phyloP scores from a whole-genome alignment of 495 filamentous ascomycete genomes.

The Daldinia concentrica region DNA sequence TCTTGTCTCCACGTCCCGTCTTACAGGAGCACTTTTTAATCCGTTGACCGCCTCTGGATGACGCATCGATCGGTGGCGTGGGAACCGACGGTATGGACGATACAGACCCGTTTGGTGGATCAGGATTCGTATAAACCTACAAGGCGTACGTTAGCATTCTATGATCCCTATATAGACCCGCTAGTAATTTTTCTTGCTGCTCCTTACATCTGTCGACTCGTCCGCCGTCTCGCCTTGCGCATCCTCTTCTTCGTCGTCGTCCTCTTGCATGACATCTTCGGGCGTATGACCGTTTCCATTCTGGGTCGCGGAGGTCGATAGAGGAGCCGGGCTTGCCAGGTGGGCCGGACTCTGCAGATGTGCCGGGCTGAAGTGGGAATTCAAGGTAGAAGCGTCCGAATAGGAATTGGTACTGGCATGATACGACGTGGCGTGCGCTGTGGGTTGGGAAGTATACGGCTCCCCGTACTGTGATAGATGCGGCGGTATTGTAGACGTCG shows the following conservation, averaged over 20 bases:
- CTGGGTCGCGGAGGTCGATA: conserved; percentile 38
- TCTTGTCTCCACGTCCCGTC: conserved; percentile 46
- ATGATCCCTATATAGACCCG: background rate
- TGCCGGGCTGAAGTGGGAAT: conserved; percentile 42
- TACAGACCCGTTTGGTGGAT: conserved; percentile 31
- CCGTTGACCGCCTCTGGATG: conserved; percentile 26
- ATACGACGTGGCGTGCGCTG: conserved; percentile 38
- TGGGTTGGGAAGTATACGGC: conserved; percentile 41
- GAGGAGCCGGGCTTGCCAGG: conserved; percentile 36
- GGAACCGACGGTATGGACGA: conserved; percentile 37
- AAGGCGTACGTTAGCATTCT: conserved; percentile 12
- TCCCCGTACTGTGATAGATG: conserved; percentile 48
- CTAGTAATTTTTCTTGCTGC: background rate
- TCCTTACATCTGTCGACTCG: conserved; percentile 46
- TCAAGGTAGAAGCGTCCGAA: conserved; percentile 33
- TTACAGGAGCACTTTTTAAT: conserved; percentile 44
- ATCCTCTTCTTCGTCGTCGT: conserved; percentile 45
- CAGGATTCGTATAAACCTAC: conserved; percentile 43
- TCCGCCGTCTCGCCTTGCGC: conserved; percentile 45
- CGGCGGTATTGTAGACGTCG: conserved; percentile 48
- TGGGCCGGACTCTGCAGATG: conserved; percentile 38
- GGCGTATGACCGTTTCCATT: conserved; percentile 39
- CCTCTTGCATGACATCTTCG: conserved; percentile 37
- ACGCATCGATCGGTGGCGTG: conserved; percentile 41
- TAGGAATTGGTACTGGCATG: conserved; percentile 41